A percentile compares a stretch with the other conserved stretches of the same genome.
These are phyloP conservation scores for Aspergillus cejpii DNA, from an alignment of 2,329 filamentous ascomycete genomes.

Conservation along the genomic window DNA sequence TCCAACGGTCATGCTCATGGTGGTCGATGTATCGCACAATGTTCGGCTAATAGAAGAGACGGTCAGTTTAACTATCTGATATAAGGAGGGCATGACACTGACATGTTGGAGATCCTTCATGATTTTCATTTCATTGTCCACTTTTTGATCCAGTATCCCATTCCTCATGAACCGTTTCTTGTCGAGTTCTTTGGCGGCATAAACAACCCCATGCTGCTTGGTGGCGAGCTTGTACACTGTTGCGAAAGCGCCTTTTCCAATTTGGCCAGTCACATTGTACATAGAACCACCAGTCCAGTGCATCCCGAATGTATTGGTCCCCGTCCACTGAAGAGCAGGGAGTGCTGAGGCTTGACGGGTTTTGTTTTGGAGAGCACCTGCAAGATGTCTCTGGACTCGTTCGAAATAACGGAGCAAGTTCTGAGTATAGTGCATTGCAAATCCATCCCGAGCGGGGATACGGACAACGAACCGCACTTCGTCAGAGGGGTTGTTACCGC, in stretches of 20 bases:
- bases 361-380: constrained; percentile 18
- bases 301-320: constrained; percentile 55
- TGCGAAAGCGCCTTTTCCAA: constrained; percentile 93
- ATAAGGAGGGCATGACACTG: constrained; percentile 32
- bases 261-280: constrained; percentile 74
- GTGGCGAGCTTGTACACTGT: constrained; percentile 85
- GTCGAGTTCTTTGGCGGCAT: constrained; percentile 90
- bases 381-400: constrained; percentile 24
- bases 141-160: constrained; percentile 77
- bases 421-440: constrained; percentile 57
- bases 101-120: constrained; percentile 82
- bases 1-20: constrained; percentile 68
- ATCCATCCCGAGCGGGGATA: constrained; percentile 68
- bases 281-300: constrained; percentile 70
- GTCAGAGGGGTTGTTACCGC: constrained; percentile 43
- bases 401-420: constrained; percentile 65
- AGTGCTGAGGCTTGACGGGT: constrained; percentile 20
- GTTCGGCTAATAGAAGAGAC: constrained; percentile 53
- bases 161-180: constrained; percentile 92
- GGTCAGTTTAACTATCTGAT: constrained; percentile 7
- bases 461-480: constrained; percentile 80
- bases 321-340: constrained; percentile 30
- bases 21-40: constrained; percentile 90
- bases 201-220: constrained; percentile 74
- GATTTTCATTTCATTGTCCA: constrained; percentile 95